Conservation (phyloP, 2,329 filamentous ascomycete species). For the Scedosporium dehoogii region DNA sequence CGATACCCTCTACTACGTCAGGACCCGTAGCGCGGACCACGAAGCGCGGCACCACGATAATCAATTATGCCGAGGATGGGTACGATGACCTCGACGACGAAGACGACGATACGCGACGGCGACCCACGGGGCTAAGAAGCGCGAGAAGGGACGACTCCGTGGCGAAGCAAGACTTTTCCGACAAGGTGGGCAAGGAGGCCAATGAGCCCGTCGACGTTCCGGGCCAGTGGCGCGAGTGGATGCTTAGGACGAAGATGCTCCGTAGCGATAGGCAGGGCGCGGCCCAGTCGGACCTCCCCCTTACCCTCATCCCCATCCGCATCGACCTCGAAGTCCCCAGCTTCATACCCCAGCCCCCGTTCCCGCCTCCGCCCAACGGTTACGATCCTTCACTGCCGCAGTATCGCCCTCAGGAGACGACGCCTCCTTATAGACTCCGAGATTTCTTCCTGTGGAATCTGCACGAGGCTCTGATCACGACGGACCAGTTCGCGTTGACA, state of each 20-base stretch:
- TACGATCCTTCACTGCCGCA: slow-evolving; percentile 66
- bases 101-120: slow-evolving; percentile 65
- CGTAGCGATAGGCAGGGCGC: slow-evolving; percentile 50
- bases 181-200: slow-evolving; percentile 78
- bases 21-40: slow-evolving; percentile 73
- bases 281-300: slow-evolving; percentile 64
- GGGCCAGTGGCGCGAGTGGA: slow-evolving; percentile 92
- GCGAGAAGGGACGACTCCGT: slow-evolving; percentile 65
- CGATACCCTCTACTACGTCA: slow-evolving; percentile 60
- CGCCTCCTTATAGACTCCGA: slow-evolving; percentile 77
- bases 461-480: slow-evolving; percentile 86
- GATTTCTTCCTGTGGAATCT: slow-evolving; percentile 98
- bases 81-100: slow-evolving; percentile 72
- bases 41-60: slow-evolving; percentile 89
- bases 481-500: slow-evolving; percentile 86
- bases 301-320: slow-evolving; percentile 88
- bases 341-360: slow-evolving; percentile 56
- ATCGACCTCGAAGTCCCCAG: slow-evolving; percentile 89
- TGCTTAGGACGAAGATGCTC: slow-evolving; percentile 58
- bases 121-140: slow-evolving; percentile 75
- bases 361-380: slow-evolving; percentile 49
- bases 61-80: slow-evolving; percentile 96
- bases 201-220: slow-evolving; percentile 70
- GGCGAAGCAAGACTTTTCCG: slow-evolving; percentile 52
- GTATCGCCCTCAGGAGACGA: slow-evolving; percentile 69